A percentile compares a stretch with the other conserved stretches of the same genome.
Conservation (phyloP, 163 green algal genomes). For the Trebouxiophyceae sp. region DNA sequence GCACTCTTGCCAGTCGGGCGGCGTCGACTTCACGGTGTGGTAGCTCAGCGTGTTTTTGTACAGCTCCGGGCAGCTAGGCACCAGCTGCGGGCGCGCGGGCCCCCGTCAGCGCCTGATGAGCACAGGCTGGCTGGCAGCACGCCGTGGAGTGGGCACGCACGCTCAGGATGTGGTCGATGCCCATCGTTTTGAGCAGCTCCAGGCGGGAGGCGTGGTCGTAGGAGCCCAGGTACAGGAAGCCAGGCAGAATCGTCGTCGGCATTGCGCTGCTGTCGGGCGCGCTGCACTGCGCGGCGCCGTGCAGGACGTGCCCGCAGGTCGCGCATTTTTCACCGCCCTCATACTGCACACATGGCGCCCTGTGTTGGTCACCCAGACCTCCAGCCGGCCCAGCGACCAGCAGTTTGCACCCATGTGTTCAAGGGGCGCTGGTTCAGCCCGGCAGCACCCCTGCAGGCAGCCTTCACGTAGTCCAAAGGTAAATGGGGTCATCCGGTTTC, state of each 20-base stretch:
- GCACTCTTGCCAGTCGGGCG: conserved; percentile 65
- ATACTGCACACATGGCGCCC: conserved; percentile 27
- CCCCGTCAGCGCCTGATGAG: neutral
- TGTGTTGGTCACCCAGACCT: neutral
- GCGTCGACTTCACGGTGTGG: conserved; percentile 46
- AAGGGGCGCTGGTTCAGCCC: neutral
- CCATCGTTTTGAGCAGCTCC: conserved; percentile 79
- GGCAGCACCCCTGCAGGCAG: neutral
- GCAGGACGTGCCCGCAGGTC: conserved; percentile 73
- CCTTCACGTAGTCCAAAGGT: neutral
- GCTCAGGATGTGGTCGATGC: conserved; percentile 79
- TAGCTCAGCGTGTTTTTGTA: conserved; percentile 90
- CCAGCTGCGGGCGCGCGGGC: conserved; percentile 44
- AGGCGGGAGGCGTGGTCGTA: conserved; percentile 83
- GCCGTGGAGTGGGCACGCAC: conserved; percentile 23
- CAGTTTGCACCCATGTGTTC: neutral
- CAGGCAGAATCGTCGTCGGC: conserved; percentile 69
- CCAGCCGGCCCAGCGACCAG: too few relatives aligned
- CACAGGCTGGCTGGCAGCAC: neutral
- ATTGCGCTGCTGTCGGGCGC: conserved; percentile 36
- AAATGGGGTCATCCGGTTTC: neutral
- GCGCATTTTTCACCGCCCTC: conserved; percentile 67
- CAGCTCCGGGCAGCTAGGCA: conserved; percentile 68
- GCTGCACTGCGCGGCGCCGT: neutral
- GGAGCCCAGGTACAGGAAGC: conserved; percentile 80